phyloP scores from a whole-genome alignment of 2,329 filamentous ascomycete genomes.

The Epichloe glyceriae region DNA sequence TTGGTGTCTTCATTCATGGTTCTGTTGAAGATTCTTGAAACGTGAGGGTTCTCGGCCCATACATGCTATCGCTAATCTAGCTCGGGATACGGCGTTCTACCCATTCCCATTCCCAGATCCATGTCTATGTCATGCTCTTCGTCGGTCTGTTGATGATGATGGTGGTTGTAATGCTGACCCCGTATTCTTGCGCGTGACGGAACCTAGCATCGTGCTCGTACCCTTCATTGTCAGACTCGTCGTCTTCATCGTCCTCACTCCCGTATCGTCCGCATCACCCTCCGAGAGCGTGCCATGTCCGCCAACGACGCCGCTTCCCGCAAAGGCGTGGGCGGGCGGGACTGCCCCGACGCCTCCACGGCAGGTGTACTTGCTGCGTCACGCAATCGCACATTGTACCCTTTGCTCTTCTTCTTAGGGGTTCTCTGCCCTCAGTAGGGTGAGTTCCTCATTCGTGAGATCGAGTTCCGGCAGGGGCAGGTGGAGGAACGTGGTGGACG shows the following conservation, averaged over 20 bases:
- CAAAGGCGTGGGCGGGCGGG: slow-evolving; percentile 3
- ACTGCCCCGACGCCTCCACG: slow-evolving; percentile 7
- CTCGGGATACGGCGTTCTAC: slow-evolving; percentile 7
- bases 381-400: slow-evolving; percentile 21
- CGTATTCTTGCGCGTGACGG: neutral
- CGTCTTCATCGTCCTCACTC: slow-evolving; percentile 12
- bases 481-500: slow-evolving; percentile 19
- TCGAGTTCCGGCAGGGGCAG: slow-evolving; percentile 22
- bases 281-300: slow-evolving; percentile 3
- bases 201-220: slow-evolving; percentile 15
- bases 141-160: slow-evolving; percentile 6
- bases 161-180: slow-evolving; percentile 1
- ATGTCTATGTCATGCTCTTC: slow-evolving; percentile 5
- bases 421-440: slow-evolving; percentile 21
- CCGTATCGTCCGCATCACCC: slow-evolving; percentile 12
- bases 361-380: slow-evolving; percentile 12
- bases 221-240: slow-evolving; percentile 15
- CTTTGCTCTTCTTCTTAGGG: slow-evolving; percentile 24
- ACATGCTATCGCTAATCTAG: slow-evolving; percentile 6
- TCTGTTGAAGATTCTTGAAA: too few relatives aligned
- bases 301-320: slow-evolving; percentile 5
- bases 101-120: slow-evolving; percentile 1
- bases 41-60: neutral
- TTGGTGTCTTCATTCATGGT: too few relatives aligned
- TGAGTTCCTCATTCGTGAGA: slow-evolving; percentile 24